Conservation (phyloP, 345 rosid genomes). For the Abelmoschus esculentus region DNA sequence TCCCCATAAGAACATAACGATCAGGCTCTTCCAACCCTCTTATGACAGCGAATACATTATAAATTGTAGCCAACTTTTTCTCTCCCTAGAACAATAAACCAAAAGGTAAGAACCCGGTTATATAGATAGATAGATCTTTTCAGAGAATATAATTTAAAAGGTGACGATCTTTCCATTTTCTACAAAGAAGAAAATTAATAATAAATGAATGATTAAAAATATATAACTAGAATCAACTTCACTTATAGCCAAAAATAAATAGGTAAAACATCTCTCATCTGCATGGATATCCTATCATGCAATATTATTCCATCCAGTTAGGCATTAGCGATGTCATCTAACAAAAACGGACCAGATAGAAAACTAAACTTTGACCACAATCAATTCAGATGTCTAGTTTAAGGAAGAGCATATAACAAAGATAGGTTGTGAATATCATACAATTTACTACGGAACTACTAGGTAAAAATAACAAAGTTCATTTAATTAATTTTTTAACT, state of each 20-base stretch:
- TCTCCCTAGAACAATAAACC: slow-evolving; percentile 45
- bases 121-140: slow-evolving; percentile 9
- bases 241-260: slow-evolving; percentile 1
- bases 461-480: background rate
- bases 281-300: background rate
- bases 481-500: background rate
- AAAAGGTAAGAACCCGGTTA: slow-evolving; percentile 7
- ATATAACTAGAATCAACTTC: background rate
- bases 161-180: background rate
- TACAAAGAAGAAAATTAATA: background rate
- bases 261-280: background rate
- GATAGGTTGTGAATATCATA: background rate
- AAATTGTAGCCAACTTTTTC: slow-evolving; percentile 51
- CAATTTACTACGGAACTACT: background rate
- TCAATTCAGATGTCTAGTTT: background rate
- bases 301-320: background rate
- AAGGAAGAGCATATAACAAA: background rate
- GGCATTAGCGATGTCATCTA: background rate
- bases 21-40: slow-evolving; percentile 73
- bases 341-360: background rate
- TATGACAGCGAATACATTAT: slow-evolving; percentile 62
- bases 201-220: background rate
- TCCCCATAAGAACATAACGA: slow-evolving; percentile 77
- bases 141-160: background rate
- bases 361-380: background rate